These are phyloP conservation scores for Amanita pseudoporphyria DNA, from an alignment of 768 basidiomycete genomes.

Conservation along the genomic window DNA sequence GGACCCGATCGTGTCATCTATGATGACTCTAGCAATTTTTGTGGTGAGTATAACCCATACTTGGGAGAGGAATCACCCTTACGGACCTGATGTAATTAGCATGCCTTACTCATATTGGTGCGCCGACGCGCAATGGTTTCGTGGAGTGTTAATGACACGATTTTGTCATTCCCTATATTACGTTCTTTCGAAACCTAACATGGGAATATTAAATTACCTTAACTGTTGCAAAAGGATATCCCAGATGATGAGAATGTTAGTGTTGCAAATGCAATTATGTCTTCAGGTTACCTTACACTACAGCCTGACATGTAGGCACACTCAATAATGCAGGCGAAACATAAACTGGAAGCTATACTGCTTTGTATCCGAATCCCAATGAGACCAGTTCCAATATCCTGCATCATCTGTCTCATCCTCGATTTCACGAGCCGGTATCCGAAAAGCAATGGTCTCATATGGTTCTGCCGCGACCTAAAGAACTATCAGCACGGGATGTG, in stretches of 20 bases:
- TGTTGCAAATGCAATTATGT: too few relatives aligned
- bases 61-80: not conserved
- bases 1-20: conserved; percentile 23
- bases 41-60: conserved; percentile 12
- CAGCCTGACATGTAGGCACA: not conserved
- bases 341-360: conserved; percentile 98
- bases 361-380: conserved; percentile 99
- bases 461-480: conserved; percentile 95
- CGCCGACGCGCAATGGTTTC: conserved; percentile 16
- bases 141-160: conserved; percentile 13
- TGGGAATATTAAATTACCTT: not conserved
- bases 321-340: conserved; percentile 57
- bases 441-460: conserved; percentile 99
- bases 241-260: too few relatives aligned
- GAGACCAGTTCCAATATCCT: conserved; percentile 93
- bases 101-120: conserved; percentile 21
- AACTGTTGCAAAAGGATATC: too few relatives aligned
- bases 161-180: too few relatives aligned
- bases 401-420: conserved; percentile 91
- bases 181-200: too few relatives aligned
- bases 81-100: conserved; percentile 9
- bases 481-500: conserved; percentile 13
- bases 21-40: conserved; percentile 16
- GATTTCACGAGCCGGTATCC: conserved; percentile 94
- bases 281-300: too few relatives aligned